phyloP scores from a whole-genome alignment of 2,329 filamentous ascomycete genomes.

The Raffaelea ambrosiae region DNA sequence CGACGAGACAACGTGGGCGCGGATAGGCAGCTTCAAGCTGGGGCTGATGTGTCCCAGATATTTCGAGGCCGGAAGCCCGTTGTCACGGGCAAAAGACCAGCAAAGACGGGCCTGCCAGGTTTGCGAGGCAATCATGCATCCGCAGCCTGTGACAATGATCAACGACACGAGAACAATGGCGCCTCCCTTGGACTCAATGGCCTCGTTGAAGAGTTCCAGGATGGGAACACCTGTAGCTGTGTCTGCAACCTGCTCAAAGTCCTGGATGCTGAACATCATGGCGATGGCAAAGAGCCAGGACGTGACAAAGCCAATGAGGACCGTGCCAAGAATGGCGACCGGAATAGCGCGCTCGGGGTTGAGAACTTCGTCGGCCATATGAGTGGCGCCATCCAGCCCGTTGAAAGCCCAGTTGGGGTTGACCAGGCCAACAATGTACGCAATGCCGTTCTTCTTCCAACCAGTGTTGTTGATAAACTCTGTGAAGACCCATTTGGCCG shows the following conservation, averaged over 20 bases:
- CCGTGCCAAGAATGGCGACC: background rate
- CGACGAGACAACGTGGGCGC: background rate
- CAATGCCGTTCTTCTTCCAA: background rate
- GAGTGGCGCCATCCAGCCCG: background rate
- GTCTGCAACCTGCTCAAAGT: background rate
- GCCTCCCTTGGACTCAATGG: background rate
- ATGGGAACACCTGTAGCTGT: background rate
- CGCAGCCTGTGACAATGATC: background rate
- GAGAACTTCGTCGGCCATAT: background rate
- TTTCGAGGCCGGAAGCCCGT: background rate
- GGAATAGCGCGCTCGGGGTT: background rate
- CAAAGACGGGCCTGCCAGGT: background rate
- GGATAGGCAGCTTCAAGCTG: conserved; percentile 27
- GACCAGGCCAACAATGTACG: background rate
- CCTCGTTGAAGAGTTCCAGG: background rate
- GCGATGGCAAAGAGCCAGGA: background rate
- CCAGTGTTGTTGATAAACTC: background rate
- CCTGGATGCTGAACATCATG: background rate
- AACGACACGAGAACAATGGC: background rate
- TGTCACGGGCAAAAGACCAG: background rate
- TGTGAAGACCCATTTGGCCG: background rate
- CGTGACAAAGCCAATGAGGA: background rate
- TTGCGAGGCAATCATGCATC: background rate
- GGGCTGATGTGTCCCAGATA: conserved; percentile 11
- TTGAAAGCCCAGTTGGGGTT: background rate